Percentiles rank a stretch among this genome's conserved stretches.
phyloP scores from a whole-genome alignment of 1,139 yeast genomes.

The Dujonia santamariae region DNA sequence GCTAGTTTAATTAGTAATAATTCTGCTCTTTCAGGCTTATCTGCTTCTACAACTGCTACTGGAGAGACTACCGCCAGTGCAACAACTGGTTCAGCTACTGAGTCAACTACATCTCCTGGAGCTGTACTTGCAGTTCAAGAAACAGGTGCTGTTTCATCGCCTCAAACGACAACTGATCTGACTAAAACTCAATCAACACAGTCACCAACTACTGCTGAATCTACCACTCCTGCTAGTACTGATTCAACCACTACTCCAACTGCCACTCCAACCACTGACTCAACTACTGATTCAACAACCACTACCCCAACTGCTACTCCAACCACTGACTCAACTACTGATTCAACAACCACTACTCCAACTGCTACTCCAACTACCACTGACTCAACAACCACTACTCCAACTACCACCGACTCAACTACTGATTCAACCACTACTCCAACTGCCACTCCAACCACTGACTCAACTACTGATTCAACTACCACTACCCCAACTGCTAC shows the following conservation, averaged over 20 bases:
- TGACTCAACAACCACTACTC: slow-evolving; percentile 2
- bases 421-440: slow-evolving; percentile 6
- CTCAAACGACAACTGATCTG: too few relatives aligned
- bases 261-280: slow-evolving; percentile 4
- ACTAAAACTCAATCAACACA: too few relatives aligned
- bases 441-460: slow-evolving; percentile 1
- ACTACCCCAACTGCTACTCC: slow-evolving; percentile 3
- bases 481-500: slow-evolving; percentile 5
- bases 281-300: slow-evolving; percentile 6
- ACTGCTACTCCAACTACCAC: slow-evolving; percentile 4
- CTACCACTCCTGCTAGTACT: slow-evolving; percentile 6
- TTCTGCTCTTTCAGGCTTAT: neutral
- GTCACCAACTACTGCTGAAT: slow-evolving; percentile 1
- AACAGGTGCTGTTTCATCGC: too few relatives aligned
- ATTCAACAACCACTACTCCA: slow-evolving; percentile 4
- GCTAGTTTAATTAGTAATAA: neutral
- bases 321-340: slow-evolving; percentile 4
- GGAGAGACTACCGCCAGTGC: neutral
- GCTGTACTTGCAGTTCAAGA: too few relatives aligned
- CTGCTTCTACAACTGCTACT: slow-evolving; percentile 1
- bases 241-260: slow-evolving; percentile 5
- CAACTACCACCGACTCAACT: slow-evolving; percentile 6
- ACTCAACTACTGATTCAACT: slow-evolving; percentile 4
- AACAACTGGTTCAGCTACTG: slow-evolving; percentile 4
- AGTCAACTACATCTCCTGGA: neutral